These are phyloP conservation scores for Calonectria ilicicola DNA, from an alignment of 2,329 filamentous ascomycete genomes.

Conservation along the genomic window DNA sequence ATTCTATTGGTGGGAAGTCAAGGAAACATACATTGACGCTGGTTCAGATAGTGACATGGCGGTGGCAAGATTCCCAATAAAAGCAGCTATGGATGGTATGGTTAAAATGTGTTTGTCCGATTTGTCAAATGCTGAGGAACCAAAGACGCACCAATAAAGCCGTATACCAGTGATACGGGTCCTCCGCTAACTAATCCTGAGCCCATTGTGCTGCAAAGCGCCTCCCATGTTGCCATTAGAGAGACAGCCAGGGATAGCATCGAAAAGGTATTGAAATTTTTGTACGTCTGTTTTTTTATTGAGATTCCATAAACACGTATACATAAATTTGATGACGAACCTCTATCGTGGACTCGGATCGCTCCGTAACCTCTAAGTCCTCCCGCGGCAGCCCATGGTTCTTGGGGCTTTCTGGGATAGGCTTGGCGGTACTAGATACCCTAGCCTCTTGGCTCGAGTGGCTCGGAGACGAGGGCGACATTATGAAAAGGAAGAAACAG, in stretches of 20 bases:
- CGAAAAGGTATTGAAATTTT: background rate
- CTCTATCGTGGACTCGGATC: background rate
- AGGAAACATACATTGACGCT: background rate
- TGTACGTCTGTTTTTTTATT: background rate
- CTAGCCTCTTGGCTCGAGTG: background rate
- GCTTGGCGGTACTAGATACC: background rate
- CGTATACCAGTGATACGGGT: background rate
- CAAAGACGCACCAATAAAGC: background rate
- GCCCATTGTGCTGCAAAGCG: background rate
- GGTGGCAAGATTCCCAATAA: background rate
- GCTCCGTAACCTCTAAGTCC: background rate
- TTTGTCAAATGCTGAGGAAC: background rate
- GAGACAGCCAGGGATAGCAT: constrained; percentile 1
- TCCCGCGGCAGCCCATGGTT: background rate
- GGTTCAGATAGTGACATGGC: background rate
- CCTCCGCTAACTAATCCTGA: background rate
- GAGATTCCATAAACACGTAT: background rate
- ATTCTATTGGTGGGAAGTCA: too few species aligned
- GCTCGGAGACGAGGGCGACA: background rate
- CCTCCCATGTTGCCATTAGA: constrained; percentile 3
- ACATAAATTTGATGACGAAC: background rate
- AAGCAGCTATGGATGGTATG: background rate
- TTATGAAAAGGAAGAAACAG: background rate
- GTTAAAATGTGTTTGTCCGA: too few species aligned
- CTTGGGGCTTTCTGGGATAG: background rate